These are phyloP conservation scores for Claviceps capensis DNA, from an alignment of 2,329 filamentous ascomycete species.

Conservation along the genomic window DNA sequence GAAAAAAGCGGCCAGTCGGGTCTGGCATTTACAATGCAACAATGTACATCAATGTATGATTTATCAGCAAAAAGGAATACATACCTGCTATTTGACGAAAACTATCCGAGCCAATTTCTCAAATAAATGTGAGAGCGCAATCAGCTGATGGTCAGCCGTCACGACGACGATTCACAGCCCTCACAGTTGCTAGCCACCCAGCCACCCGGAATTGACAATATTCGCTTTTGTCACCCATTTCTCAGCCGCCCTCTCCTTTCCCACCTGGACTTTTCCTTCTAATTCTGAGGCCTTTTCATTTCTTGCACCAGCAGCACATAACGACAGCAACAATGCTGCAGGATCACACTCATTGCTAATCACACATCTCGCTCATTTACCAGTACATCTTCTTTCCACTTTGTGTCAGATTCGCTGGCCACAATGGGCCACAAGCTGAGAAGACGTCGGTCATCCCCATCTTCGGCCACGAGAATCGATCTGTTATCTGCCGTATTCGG, in stretches of 20 bases:
- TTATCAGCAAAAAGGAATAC: conserved; percentile 8
- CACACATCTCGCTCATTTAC: not conserved
- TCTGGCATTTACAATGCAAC: conserved; percentile 16
- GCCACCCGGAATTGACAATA: not conserved
- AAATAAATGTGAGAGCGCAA: not conserved
- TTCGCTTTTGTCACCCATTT: not conserved
- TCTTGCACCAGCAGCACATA: not conserved
- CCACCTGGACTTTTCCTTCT: not conserved
- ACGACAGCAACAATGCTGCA: not conserved
- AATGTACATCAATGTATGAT: conserved; percentile 26
- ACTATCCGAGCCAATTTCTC: not conserved
- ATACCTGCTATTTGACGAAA: not conserved
- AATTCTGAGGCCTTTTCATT: not conserved
- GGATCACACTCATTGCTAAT: not conserved
- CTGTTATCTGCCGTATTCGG: conserved; percentile 16
- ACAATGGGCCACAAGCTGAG: conserved; percentile 11
- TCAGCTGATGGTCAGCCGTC: not conserved
- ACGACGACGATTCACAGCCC: not conserved
- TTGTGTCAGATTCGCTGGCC: not conserved
- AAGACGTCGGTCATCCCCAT: not conserved
- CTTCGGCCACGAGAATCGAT: conserved; percentile 11
- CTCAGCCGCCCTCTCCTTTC: not conserved
- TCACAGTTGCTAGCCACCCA: not conserved
- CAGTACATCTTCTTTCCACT: not conserved
- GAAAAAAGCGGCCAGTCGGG: not conserved